phyloP scores from a whole-genome alignment of 2,329 filamentous ascomycete genomes.

The Ascochyta viciae-villosae region DNA sequence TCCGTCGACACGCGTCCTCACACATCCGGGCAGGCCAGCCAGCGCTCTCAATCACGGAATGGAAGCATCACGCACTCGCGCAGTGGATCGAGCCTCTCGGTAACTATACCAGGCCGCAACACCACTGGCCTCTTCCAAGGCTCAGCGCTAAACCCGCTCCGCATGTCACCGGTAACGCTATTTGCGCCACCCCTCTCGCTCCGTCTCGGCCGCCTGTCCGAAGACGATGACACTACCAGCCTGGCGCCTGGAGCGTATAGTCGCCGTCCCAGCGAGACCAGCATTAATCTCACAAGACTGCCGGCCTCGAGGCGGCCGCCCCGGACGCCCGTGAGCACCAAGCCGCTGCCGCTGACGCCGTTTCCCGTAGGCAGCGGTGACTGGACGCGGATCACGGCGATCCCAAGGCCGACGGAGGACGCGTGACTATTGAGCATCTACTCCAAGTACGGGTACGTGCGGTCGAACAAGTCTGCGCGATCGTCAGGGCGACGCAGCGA shows the following conservation, averaged over 20 bases:
- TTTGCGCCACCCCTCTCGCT: conserved; percentile 22
- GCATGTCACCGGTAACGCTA: conserved; percentile 29
- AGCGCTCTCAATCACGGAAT: conserved; percentile 20
- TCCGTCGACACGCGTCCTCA: conserved; percentile 9
- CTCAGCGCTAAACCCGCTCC: conserved; percentile 24
- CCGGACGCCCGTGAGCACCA: conserved; percentile 24
- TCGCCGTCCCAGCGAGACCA: conserved; percentile 19
- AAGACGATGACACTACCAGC: conserved; percentile 10
- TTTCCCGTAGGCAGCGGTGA: conserved; percentile 30
- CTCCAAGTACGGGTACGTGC: conserved; percentile 5
- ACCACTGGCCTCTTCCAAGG: conserved; percentile 13
- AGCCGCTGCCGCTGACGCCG: conserved; percentile 43
- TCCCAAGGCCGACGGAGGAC: conserved; percentile 1
- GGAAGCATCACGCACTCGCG: conserved; percentile 1
- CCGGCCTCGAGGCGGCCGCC: conserved; percentile 1
- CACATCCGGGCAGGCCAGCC: conserved; percentile 2
- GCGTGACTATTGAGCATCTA: conserved; percentile 19
- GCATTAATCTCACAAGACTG: conserved; percentile 2
- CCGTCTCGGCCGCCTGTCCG: conserved; percentile 5
- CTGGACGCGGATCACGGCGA: conserved; percentile 8
- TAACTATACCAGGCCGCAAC: not conserved
- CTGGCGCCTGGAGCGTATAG: conserved; percentile 13
- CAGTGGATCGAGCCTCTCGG: conserved; percentile 1
- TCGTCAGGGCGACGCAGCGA: not conserved
- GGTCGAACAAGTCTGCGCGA: conserved; percentile 6